Evolutionary conservation across 306 rosid species (phyloP), one percentile per base, ranked within the genome.

Genomic region (Argentina anserina): DNA sequence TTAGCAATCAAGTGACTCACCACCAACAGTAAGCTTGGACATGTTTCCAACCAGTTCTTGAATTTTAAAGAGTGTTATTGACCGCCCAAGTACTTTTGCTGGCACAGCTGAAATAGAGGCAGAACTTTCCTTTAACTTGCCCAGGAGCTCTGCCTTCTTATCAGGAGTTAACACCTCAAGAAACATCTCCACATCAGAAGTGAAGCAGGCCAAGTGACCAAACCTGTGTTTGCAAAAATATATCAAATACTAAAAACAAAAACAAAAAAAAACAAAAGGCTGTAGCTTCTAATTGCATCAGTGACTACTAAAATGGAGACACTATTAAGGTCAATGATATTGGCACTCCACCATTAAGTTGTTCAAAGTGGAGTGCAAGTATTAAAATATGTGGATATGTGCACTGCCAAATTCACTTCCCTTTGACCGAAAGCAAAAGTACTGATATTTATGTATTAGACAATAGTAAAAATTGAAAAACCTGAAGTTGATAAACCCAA

Each of bases 191-290:
- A 95, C 87, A 79, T 92, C 97, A 28, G 90, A 76, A 46, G 88
- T 69, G 83, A 92, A 90, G 85, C 96, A 88, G 73, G 93, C 84
- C 83, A 95, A 84, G 85, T 95, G 93, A 82, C 97, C 99, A 81
- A 90, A 95, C 89, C 99, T 95, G 83, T 34, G 76, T 69, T 80
- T 72, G 79, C 72, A 40, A 65, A 82, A 78, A 75, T 74, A 73
- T 79, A 81, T 63, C 79, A 73, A 50, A 67, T 47, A 58, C 47
- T 45, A 67, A 39, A 70, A 39, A n/a, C n/a, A n/a, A n/a, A n/a
- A n/a, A n/a, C n/a, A n/a, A n/a, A n/a, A n/a, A n/a, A n/a, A n/a
- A n/a, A n/a, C n/a, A 62, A 70, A 9, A 18, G 66, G 42, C 47
- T 34, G 46, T 34, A 75, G 26, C 39, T 9, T 59, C 21, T 59